Evolutionary conservation across 805 yeast genomes (phyloP), one percentile per base, ranked within the genome.

Genomic region (Suhomyces vadensis): DNA sequence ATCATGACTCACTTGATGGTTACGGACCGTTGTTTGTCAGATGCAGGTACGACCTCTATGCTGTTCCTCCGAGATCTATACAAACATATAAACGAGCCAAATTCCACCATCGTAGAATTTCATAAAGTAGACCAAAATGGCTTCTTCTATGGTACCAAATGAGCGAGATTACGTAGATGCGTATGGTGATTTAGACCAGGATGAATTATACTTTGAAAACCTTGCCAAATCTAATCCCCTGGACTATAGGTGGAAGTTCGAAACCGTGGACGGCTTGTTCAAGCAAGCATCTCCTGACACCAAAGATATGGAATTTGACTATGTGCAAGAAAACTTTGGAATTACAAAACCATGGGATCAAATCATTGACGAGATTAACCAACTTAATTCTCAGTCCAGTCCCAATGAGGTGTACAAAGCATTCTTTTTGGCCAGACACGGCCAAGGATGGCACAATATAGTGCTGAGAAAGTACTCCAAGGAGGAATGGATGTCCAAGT

Each of bases 131-230:
- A n/a, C n/a, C n/a, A n/a, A n/a, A n/a, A n/a, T n/a, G n/a, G n/a
- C n/a, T n/a, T n/a, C 69, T 7, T 51, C 61, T 21, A 50, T 67
- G 26, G 57, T 65, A 10, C 73, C 73, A 2, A 59, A 61, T 11
- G 49, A 42, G 7, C 52, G 57, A 7, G 73, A 67, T 44, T 57
- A 50, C 39, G 51, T 43, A 6, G 73, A 68, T 50, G 71, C 72
- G 9, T 64, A 64, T 42, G 64, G 54, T 8, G 60, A 57, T 19
- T 39, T 49, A 23, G 59, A 57, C 19, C 49, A 55, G 23, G 63
- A 56, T 31, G 47, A 38, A 6, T 35, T 47, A n/a, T 61, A 57
- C 43, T 42, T 41, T 9, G 40, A 46, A 16, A 26, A 40, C 16
- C 36, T 52, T 11, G 25, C 29, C 23, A 38, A 26, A 11, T 8